phyloP scores from a whole-genome alignment of 805 yeast genomes.

The Saccharomycopsis babjevae region DNA sequence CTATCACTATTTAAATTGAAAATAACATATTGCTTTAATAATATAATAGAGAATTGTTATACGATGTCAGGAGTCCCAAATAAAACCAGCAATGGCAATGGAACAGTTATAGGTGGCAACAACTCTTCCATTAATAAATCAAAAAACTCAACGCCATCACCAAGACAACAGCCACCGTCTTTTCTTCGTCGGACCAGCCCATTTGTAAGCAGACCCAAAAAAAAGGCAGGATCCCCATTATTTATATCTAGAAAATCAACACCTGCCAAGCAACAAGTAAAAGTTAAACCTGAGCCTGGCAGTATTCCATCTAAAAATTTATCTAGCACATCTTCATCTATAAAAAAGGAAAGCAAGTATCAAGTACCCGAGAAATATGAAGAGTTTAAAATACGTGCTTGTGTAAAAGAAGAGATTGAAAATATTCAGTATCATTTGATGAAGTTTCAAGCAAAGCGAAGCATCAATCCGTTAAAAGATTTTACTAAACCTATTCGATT shows the following conservation, averaged over 20 bases:
- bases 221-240: not conserved
- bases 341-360: not conserved
- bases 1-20: no score
- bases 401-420: slow-evolving; percentile 59
- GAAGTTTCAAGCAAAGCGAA: slow-evolving; percentile 64
- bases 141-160: not conserved
- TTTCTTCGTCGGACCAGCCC: slow-evolving; percentile 2
- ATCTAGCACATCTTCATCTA: not conserved
- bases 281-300: not conserved
- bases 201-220: slow-evolving; percentile 2
- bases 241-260: not conserved
- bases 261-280: not conserved
- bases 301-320: not conserved
- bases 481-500: slow-evolving; percentile 78
- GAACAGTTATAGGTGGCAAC: not conserved
- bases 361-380: slow-evolving; percentile 3
- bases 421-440: slow-evolving; percentile 71
- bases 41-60: not conserved
- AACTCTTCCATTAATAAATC: not conserved
- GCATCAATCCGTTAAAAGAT: slow-evolving; percentile 58
- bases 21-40: not conserved
- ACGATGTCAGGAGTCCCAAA: not conserved
- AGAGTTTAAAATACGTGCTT: slow-evolving; percentile 54
- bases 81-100: not conserved
- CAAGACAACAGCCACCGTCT: not conserved